Base-by-base conservation (phyloP, 2,329 filamentous ascomycete genomes). In the Sordariomycetes sp. region DNA sequence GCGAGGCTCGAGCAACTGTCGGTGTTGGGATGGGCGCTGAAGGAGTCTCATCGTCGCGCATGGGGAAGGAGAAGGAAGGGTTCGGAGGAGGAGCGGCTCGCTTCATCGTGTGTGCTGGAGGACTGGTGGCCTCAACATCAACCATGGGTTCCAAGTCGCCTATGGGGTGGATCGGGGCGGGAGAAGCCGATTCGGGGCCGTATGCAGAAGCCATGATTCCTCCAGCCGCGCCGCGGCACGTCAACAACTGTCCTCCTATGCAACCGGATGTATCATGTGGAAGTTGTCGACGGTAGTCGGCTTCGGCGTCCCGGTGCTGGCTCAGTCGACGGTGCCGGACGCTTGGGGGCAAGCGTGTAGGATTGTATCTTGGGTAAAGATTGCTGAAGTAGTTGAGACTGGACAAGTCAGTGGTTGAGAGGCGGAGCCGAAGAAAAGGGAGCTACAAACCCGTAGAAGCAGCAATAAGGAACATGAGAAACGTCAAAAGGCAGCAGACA, bases 21-120 rank as follows among this genome's bases (percentile, higher is more conserved):
- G n/a, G n/a, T n/a, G n/a, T n/a, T n/a, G n/a, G n/a, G n/a, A n/a
- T n/a, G n/a, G n/a, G n/a, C n/a, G n/a, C n/a, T n/a, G n/a, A n/a
- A n/a, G n/a, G n/a, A n/a, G n/a, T n/a, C n/a, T n/a, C n/a, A n/a
- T n/a, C n/a, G n/a, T n/a, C n/a, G n/a, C n/a, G n/a, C n/a, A n/a
- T n/a, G 2, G 78, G 79, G 45, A 82, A 82, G 37, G 76, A 66
- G 46, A 82, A 82, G 6, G 68, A 69, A 20, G 79, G 77, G 34
- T 82, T 82, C 30, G 76, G 75, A 33, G 63, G 64, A 34, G 71
- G 69, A 8, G 31, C 41, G 16, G 31, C 34, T 25, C 39, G 41
- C 32, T 32, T 30, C 6, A 24, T 36, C 16, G 11, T 25, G 12
- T 28, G 16, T 23, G 46, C 33, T 25, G 43, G 36, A 19, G 43